Evolutionary conservation across 768 basidiomycete genomes (phyloP).

Genomic region (Pulveroboletus sp.): DNA sequence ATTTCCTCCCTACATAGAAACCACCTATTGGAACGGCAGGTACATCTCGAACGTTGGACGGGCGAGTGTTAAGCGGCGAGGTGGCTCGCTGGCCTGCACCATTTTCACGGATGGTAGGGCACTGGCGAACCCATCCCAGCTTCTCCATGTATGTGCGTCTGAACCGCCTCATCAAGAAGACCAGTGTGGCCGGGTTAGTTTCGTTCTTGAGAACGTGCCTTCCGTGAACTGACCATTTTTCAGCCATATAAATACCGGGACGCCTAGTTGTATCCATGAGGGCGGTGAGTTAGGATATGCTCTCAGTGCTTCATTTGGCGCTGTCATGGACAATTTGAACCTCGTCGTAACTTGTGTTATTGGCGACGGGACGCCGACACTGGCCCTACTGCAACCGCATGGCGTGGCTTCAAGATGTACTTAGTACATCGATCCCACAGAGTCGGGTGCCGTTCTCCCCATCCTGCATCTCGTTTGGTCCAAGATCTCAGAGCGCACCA

Average conservation of each 20-base stretch:
- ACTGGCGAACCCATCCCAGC: constrained; percentile 84
- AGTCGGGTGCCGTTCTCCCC: constrained; percentile 88
- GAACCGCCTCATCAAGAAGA: constrained; percentile 57
- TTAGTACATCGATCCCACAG: constrained; percentile 85
- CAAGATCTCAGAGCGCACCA: constrained; percentile 88
- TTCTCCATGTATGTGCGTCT: constrained; percentile 69
- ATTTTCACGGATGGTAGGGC: constrained; percentile 46
- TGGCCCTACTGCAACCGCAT: constrained; percentile 73
- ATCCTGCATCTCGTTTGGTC: constrained; percentile 86
- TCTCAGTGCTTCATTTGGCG: constrained; percentile 79
- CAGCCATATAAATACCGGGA: constrained; percentile 76
- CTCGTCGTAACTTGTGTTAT: constrained; percentile 76
- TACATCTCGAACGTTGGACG: too few relatives aligned
- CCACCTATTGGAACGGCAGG: too few relatives aligned
- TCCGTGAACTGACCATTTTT: background rate
- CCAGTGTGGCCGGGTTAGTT: constrained; percentile 52
- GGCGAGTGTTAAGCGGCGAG: too few relatives aligned
- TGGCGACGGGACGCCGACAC: constrained; percentile 90
- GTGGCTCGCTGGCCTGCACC: too few relatives aligned
- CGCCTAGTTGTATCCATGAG: constrained; percentile 88
- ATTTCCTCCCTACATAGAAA: too few relatives aligned
- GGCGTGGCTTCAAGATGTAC: constrained; percentile 89
- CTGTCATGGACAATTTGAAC: constrained; percentile 88
- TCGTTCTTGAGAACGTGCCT: background rate
- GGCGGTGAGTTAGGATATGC: constrained; percentile 91